Percentiles rank a stretch among this genome's conserved stretches.
These are phyloP conservation scores for Kodamaea suecica DNA, from an alignment of 1,139 yeast species.

Conservation along the genomic window DNA sequence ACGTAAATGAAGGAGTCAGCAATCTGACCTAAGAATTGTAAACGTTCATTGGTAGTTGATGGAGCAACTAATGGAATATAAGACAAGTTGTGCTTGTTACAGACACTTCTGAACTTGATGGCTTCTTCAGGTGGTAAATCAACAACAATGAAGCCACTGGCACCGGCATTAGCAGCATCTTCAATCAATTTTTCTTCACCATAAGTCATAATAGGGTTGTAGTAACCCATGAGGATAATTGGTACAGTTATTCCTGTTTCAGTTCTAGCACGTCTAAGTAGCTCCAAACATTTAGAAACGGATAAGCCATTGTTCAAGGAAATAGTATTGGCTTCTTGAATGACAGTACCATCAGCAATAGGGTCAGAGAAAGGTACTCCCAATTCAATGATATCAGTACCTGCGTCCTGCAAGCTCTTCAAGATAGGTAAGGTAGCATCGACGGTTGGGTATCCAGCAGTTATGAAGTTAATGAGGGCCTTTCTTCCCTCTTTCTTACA, in stretches of 20 bases:
- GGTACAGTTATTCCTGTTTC: slow-evolving; percentile 81
- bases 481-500: slow-evolving; percentile 76
- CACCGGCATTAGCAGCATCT: slow-evolving; percentile 84
- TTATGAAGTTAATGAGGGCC: slow-evolving; percentile 87
- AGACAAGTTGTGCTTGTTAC: slow-evolving; percentile 67
- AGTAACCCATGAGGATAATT: slow-evolving; percentile 92
- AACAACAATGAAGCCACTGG: slow-evolving; percentile 89
- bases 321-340: slow-evolving; percentile 76
- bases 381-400: slow-evolving; percentile 89
- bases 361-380: slow-evolving; percentile 99
- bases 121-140: slow-evolving; percentile 99
- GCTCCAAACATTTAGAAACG: slow-evolving; percentile 61
- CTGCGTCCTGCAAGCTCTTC: slow-evolving; percentile 88
- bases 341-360: slow-evolving; percentile 97
- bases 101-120: slow-evolving; percentile 70
- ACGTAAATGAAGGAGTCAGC: slow-evolving; percentile 96
- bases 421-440: slow-evolving; percentile 86
- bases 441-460: slow-evolving; percentile 90
- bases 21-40: slow-evolving; percentile 70
- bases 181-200: slow-evolving; percentile 82
- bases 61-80: slow-evolving; percentile 96
- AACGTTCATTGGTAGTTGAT: slow-evolving; percentile 87
- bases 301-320: slow-evolving; percentile 84
- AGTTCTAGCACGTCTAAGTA: slow-evolving; percentile 71
- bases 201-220: slow-evolving; percentile 85